Base-by-base conservation (phyloP, 2,329 filamentous ascomycete genomes). In the Fusarium nurragi region DNA sequence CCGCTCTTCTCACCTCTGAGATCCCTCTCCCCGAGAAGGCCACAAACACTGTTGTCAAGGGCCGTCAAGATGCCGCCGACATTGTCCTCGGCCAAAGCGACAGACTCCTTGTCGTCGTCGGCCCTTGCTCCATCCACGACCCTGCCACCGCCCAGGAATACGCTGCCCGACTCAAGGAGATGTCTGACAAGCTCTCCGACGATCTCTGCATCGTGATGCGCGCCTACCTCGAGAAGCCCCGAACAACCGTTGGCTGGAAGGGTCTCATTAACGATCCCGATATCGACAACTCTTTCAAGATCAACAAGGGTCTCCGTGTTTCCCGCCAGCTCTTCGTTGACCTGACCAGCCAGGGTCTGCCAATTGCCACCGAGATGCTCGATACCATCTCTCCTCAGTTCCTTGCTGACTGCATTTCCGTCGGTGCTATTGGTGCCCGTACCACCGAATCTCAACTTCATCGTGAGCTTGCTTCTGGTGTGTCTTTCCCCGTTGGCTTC, bases 311-410 rank as follows among this genome's bases (percentile, higher is more conserved):
- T 50, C 86, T 99, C 54, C 88, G 93, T 26, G 88, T 97, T 55
- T 94, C 92, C n/a, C 87, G 95, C 72, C 90, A 97, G 81, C 86
- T 99, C 75, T 99, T 97, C 83, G 88, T 90, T 72, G 94, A 98
- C 75, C 84, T 99, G 62, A 99, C 94, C 32, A 84, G 84, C 63
- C 84, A 85, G 66, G 95, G 95, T 71, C 93, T 99, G 86, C 95
- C 95, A 58, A 96, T 99, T 77, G 95, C 95, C 56, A 93, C 88
- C 66, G 95, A 99, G 83, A 98, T 99, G 95, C 87, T 99, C 57
- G 95, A 99, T 78, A 99, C 95, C 67, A 98, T 99, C 79, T 97
- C 93, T 5, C 95, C 95, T 7, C 95, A 99, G 84, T 99, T 95
- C 86, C 88, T 98, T 39, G 93, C 95, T 61, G 95, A 99, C 79